Evolutionary conservation across 345 rosid species (phyloP), one percentile per base, ranked within the genome.

Genomic region (Rhodamnia argentea): DNA sequence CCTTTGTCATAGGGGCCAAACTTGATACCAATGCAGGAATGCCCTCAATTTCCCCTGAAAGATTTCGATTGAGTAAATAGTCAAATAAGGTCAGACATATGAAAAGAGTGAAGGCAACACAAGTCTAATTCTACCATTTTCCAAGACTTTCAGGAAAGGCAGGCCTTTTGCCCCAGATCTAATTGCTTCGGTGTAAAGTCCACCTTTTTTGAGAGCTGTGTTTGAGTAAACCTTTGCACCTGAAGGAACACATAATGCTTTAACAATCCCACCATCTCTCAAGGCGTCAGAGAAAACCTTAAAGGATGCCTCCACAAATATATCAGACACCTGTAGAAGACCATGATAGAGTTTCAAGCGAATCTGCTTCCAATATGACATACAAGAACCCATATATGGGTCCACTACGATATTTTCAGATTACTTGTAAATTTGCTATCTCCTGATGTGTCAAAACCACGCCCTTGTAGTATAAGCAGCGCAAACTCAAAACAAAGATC

Each of bases 151-250:
- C 86, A 97, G 92, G 90, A 96, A 97, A 83, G 99, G 98, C 82
- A 97, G 91, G 78, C 99, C 99, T 92, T 94, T 97, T 74, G 98
- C 99, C 89, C 99, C 99, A 44, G 99, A 95, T 89, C 94, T 94
- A n/a, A 94, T 87, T 64, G 99, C 98, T 92, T 96, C 96, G 62
- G 82, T 92, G 89, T 92, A 93, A 84, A 97, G 54, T 87, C 96
- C 96, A 88, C 99, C 99, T 92, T 97, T 97, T 91, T 96, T 97
- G 59, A 97, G 97, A 88, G 96, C 93, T 26, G 98, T 93, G 86
- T 93, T 97, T 70, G 99, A 97, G 89, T 93, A 96, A 54, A 50
- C 87, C 90, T 94, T 91, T 85, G 96, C 93, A 55, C 98, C 96
- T 15, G 86, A 92, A 86, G 98, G 99, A 85, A 94, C 96, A 89